Evolutionary conservation across 345 rosid species (phyloP).

Genomic region (Gossypium turneri): DNA sequence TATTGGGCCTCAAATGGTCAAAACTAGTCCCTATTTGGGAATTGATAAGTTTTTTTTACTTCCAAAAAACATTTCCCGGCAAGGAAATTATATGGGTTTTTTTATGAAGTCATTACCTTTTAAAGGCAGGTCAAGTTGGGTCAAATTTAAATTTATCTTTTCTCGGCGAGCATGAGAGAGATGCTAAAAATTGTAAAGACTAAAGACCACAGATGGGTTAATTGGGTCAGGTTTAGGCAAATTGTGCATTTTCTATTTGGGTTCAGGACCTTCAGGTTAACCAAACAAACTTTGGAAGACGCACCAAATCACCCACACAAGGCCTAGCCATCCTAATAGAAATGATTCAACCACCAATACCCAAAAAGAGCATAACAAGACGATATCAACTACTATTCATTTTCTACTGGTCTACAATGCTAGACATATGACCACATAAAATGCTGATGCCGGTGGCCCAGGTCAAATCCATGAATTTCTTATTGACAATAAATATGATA

Average conservation of each 20-base stretch:
- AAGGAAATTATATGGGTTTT: background rate
- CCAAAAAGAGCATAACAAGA: background rate
- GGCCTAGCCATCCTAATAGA: background rate
- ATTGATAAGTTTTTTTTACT: background rate
- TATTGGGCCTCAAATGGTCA: background rate
- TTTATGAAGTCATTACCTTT: background rate
- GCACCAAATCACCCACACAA: constrained; percentile 5
- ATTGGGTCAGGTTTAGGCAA: background rate
- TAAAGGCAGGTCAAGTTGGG: background rate
- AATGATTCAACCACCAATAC: constrained; percentile 1
- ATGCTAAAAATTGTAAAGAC: background rate
- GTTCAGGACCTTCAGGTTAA: background rate
- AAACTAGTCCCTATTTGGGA: background rate
- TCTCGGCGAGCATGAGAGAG: background rate
- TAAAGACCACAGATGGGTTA: background rate
- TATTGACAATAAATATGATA: background rate
- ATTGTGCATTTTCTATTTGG: background rate
- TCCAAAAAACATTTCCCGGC: background rate
- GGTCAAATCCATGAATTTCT: background rate
- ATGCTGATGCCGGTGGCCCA: background rate
- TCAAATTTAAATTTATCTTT: background rate
- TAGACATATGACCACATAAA: constrained; percentile 9
- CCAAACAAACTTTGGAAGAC: background rate
- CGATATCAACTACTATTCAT: constrained; percentile 4
- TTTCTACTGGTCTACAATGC: background rate